These are phyloP conservation scores for Pleurotus ostreatus DNA, from an alignment of 768 basidiomycete species.

Conservation along the genomic window DNA sequence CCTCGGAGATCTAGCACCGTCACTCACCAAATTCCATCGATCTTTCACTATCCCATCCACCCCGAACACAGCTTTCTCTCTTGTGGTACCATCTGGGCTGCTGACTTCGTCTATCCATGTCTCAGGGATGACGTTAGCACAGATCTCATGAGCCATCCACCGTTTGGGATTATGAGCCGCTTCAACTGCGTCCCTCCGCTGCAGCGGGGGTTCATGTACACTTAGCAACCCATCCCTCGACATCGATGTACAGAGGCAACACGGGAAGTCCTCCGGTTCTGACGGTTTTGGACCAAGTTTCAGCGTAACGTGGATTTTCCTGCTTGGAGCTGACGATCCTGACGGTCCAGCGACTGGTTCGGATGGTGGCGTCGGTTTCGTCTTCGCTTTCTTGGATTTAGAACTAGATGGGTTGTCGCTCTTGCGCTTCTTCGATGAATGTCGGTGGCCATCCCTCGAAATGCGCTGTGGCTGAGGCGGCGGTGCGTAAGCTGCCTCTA, in stretches of 20 bases:
- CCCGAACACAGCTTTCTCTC: slow-evolving; percentile 67
- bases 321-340: slow-evolving; percentile 10
- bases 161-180: slow-evolving; percentile 39
- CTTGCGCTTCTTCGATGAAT: slow-evolving; percentile 37
- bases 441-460: slow-evolving; percentile 33
- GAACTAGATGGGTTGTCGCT: slow-evolving; percentile 24
- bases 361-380: slow-evolving; percentile 26
- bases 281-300: slow-evolving; percentile 63
- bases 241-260: slow-evolving; percentile 62
- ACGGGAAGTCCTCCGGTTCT: slow-evolving; percentile 56
- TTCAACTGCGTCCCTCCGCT: slow-evolving; percentile 49
- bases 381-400: slow-evolving; percentile 48
- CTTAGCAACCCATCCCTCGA: slow-evolving; percentile 50
- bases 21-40: slow-evolving; percentile 85
- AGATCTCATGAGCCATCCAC: slow-evolving; percentile 80
- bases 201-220: slow-evolving; percentile 64
- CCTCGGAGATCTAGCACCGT: background rate
- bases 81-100: slow-evolving; percentile 22
- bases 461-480: slow-evolving; percentile 15
- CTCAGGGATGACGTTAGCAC: slow-evolving; percentile 82
- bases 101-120: slow-evolving; percentile 84
- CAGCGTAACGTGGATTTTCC: slow-evolving; percentile 54
- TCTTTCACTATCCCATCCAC: slow-evolving; percentile 87
- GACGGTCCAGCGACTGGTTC: slow-evolving; percentile 15
- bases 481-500: slow-evolving; percentile 29